These are phyloP conservation scores for Lindgomyces ingoldianus DNA, from an alignment of 495 filamentous ascomycete species.

Conservation along the genomic window DNA sequence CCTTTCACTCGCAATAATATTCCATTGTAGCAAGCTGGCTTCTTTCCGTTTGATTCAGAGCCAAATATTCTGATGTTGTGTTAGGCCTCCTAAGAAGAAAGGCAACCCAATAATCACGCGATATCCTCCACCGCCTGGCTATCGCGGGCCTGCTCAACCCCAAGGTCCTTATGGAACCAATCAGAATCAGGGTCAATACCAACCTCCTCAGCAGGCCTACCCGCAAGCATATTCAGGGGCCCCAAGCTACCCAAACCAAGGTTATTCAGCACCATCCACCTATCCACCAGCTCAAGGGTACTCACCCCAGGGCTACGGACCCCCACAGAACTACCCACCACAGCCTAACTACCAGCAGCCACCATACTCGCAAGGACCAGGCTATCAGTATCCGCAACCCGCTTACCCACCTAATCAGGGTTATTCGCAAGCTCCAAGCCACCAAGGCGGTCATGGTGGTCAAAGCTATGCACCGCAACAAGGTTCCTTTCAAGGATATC, in stretches of 20 bases:
- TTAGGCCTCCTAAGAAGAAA: slow-evolving; percentile 42
- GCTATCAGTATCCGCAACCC: slow-evolving; percentile 30
- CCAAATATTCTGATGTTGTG: slow-evolving; percentile 1
- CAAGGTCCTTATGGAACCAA: slow-evolving; percentile 14
- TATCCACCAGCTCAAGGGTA: slow-evolving; percentile 15
- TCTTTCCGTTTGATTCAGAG: background rate
- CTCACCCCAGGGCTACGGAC: slow-evolving; percentile 23
- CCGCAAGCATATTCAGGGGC: slow-evolving; percentile 27
- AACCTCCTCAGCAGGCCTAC: slow-evolving; percentile 24
- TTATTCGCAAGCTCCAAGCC: slow-evolving; percentile 25
- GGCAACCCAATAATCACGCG: slow-evolving; percentile 47
- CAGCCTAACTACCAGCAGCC: slow-evolving; percentile 17
- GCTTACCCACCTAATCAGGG: slow-evolving; percentile 30
- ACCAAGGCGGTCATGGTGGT: slow-evolving; percentile 1
- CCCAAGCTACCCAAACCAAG: slow-evolving; percentile 20
- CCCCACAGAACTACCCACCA: slow-evolving; percentile 23
- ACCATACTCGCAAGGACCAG: slow-evolving; percentile 19
- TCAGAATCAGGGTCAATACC: slow-evolving; percentile 30
- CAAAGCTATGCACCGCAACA: slow-evolving; percentile 29
- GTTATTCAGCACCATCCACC: slow-evolving; percentile 8
- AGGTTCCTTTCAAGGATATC: slow-evolving; percentile 30
- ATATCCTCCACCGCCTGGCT: slow-evolving; percentile 47
- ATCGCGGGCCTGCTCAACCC: slow-evolving; percentile 38
- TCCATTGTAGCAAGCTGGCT: background rate
- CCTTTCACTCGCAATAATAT: background rate